Conservation (phyloP, 2,329 filamentous ascomycete species). For the Cladophialophora yegresii region DNA sequence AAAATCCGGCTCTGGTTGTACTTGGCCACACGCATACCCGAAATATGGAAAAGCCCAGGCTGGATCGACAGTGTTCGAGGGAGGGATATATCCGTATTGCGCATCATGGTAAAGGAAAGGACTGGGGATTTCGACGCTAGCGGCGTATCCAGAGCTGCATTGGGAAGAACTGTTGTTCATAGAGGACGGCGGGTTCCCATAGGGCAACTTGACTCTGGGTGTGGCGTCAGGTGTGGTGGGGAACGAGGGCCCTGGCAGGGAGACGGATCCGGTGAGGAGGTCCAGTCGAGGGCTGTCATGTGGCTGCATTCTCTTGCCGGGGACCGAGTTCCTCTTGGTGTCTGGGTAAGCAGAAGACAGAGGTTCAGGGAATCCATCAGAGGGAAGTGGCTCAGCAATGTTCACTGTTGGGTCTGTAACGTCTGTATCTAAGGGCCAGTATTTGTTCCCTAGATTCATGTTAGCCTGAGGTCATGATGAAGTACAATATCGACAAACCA, state of each 20-base stretch:
- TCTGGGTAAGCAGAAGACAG: not conserved
- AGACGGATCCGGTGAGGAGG: not conserved
- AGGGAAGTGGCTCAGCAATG: not conserved
- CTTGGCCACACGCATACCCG: conserved; percentile 13
- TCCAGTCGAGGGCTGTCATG: not conserved
- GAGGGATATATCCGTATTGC: not conserved
- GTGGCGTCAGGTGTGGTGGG: not conserved
- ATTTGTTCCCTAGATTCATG: not conserved
- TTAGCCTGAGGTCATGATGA: conserved; percentile 5
- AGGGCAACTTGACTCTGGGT: conserved; percentile 4
- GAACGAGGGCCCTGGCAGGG: not conserved
- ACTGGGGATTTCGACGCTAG: conserved; percentile 29
- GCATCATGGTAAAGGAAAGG: conserved; percentile 30
- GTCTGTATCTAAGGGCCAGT: not conserved
- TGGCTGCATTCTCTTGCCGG: not conserved
- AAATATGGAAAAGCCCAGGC: conserved; percentile 9
- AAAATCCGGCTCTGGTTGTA: conserved; percentile 19
- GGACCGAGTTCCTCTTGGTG: not conserved
- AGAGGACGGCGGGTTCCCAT: not conserved
- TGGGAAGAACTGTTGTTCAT: not conserved
- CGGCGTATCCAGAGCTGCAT: conserved; percentile 9
- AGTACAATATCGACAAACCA: not conserved
- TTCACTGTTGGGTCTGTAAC: conserved; percentile 14
- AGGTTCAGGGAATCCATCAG: not conserved
- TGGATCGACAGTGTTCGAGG: not conserved